A percentile compares a stretch with the other conserved stretches of the same genome.
These are phyloP conservation scores for Pseudogymnoascus sp. DNA, from an alignment of 2,329 filamentous ascomycete genomes.

Conservation along the genomic window DNA sequence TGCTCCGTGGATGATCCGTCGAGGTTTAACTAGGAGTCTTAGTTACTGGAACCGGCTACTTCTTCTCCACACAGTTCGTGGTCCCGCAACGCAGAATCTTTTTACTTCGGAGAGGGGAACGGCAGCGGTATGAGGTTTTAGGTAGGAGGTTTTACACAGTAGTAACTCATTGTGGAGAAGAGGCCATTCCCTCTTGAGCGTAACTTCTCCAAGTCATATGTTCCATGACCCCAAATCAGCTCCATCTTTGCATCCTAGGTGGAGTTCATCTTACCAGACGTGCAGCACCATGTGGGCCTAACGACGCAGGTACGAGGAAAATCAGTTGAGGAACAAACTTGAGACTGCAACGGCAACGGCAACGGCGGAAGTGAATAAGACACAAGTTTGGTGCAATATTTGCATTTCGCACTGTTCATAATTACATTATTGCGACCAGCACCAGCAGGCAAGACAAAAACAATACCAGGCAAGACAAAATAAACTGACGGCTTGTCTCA, in stretches of 20 bases:
- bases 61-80: conserved; percentile 1
- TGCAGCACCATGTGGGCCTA: conserved; percentile 8
- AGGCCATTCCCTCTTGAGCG: neutral
- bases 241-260: conserved; percentile 5
- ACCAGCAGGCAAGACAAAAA: neutral
- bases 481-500: neutral
- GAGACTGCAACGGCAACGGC: neutral
- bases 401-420: neutral
- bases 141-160: conserved; percentile 2
- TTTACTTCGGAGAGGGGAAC: conserved; percentile 6
- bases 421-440: neutral
- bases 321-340: neutral
- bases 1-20: neutral
- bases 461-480: neutral
- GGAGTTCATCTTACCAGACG: conserved; percentile 7
- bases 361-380: neutral
- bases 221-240: conserved; percentile 5
- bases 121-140: conserved; percentile 2
- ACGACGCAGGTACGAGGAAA: conserved; percentile 5
- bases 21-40: conserved; percentile 3
- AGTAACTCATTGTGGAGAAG: conserved; percentile 6
- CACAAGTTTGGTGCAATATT: neutral
- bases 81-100: neutral
- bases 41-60: conserved; percentile 1
- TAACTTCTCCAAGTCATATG: neutral